Conservation (phyloP, 257 asterid species). For the Vinca minor region DNA sequence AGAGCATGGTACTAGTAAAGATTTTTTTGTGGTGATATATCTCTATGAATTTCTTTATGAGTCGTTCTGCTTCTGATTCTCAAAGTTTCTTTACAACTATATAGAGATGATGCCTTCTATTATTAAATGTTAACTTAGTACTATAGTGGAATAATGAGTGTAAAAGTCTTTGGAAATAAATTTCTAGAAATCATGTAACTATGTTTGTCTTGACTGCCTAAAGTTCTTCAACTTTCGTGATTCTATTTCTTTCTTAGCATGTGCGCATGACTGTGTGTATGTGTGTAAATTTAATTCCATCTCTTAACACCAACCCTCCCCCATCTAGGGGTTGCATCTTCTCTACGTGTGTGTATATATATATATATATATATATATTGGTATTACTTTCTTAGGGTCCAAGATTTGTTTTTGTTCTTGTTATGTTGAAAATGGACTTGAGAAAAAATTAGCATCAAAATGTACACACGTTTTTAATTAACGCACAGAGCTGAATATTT, state of each 20-base stretch:
- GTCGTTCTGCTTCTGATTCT: constrained; percentile 9
- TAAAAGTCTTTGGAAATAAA: constrained; percentile 8
- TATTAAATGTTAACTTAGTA: constrained; percentile 18
- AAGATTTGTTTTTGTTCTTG: no score
- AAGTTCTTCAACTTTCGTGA: constrained; percentile 29
- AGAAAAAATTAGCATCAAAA: no score
- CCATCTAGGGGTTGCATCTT: constrained; percentile 10
- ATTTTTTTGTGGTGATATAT: neutral
- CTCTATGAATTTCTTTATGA: neutral
- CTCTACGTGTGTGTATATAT: neutral
- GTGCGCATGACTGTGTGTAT: constrained; percentile 32
- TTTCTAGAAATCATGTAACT: constrained; percentile 28
- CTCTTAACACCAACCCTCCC: constrained; percentile 3
- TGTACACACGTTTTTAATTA: no score
- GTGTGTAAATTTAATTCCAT: constrained; percentile 7
- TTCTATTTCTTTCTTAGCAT: constrained; percentile 22
- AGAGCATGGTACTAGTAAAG: neutral
- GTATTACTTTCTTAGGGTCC: no score
- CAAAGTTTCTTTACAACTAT: constrained; percentile 21
- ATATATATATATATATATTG: constrained; percentile 17
- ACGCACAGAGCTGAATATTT: no score
- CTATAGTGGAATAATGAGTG: constrained; percentile 18
- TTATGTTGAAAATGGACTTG: no score
- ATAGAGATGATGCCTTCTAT: constrained; percentile 21
- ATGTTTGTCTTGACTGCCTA: constrained; percentile 34